Evolutionary conservation across 2,329 filamentous ascomycete genomes (phyloP).

Genomic region (Ambrosiella xylebori): DNA sequence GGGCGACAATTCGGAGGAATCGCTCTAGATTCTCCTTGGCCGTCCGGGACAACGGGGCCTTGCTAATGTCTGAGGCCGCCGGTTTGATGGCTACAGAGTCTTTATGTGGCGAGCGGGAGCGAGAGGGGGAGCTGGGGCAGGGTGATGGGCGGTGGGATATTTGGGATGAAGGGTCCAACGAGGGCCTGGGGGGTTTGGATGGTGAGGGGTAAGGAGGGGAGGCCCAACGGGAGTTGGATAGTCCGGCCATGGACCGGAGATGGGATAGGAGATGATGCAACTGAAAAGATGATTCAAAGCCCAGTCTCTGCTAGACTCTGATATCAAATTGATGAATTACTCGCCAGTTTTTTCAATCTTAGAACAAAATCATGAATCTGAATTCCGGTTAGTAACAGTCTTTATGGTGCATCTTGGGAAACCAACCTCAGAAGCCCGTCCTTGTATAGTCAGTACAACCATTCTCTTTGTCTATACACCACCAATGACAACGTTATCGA

Average conservation of each 20-base stretch:
- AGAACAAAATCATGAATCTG: too few relatives aligned
- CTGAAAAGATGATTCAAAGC: neutral
- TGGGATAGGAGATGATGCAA: neutral
- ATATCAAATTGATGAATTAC: too few relatives aligned
- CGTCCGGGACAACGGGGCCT: neutral
- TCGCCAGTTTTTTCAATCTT: too few relatives aligned
- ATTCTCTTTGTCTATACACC: too few relatives aligned
- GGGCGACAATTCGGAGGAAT: conserved; percentile 18
- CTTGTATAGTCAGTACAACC: too few relatives aligned
- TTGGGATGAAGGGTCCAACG: neutral
- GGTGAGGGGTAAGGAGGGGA: neutral
- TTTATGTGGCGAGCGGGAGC: neutral
- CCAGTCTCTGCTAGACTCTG: too few relatives aligned
- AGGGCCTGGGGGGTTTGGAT: neutral
- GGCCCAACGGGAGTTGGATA: conserved; percentile 7
- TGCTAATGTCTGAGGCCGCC: neutral
- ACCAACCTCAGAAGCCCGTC: too few relatives aligned
- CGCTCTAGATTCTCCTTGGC: conserved; percentile 10
- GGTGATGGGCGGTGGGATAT: neutral
- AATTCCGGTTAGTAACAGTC: too few relatives aligned
- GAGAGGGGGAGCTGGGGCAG: neutral
- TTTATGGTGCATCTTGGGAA: too few relatives aligned
- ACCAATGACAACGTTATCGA: too few relatives aligned
- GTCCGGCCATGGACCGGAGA: conserved; percentile 3
- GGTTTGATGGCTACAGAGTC: neutral